These are phyloP conservation scores for Hygrophoropsis aurantiaca DNA, from an alignment of 768 basidiomycete genomes.

Conservation along the genomic window DNA sequence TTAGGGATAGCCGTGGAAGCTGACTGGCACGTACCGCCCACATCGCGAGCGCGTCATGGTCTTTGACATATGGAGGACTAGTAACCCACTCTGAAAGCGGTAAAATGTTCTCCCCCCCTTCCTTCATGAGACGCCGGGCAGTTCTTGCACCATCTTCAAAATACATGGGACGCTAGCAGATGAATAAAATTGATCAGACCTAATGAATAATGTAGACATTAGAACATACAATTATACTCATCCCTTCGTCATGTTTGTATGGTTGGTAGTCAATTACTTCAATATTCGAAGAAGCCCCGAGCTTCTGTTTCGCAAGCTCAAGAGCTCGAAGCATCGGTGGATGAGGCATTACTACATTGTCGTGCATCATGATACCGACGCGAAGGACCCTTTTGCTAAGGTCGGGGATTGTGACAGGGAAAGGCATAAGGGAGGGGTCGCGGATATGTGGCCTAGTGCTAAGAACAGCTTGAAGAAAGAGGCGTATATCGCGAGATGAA, in stretches of 20 bases:
- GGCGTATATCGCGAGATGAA: background rate
- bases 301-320: slow-evolving; percentile 26
- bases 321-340: slow-evolving; percentile 39
- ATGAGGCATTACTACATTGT: slow-evolving; percentile 30
- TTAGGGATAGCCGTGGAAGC: too few relatives aligned
- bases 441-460: slow-evolving; percentile 34
- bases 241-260: slow-evolving; percentile 26
- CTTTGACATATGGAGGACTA: slow-evolving; percentile 16
- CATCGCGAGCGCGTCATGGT: slow-evolving; percentile 15
- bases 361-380: slow-evolving; percentile 32
- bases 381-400: slow-evolving; percentile 20
- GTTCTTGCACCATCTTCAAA: slow-evolving; percentile 29
- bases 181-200: background rate
- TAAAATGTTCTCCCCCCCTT: slow-evolving; percentile 24
- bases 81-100: slow-evolving; percentile 32
- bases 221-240: slow-evolving; percentile 28
- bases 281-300: slow-evolving; percentile 28
- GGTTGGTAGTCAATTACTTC: slow-evolving; percentile 33
- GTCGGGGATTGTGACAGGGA: slow-evolving; percentile 19
- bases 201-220: background rate
- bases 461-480: slow-evolving; percentile 20
- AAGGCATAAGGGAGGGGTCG: slow-evolving; percentile 28
- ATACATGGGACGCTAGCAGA: slow-evolving; percentile 27
- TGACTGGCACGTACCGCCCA: slow-evolving; percentile 23
- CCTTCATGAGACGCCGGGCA: slow-evolving; percentile 4